These are phyloP conservation scores for Diutina neorugosa DNA, from an alignment of 1,139 yeast species.

Conservation along the genomic window DNA sequence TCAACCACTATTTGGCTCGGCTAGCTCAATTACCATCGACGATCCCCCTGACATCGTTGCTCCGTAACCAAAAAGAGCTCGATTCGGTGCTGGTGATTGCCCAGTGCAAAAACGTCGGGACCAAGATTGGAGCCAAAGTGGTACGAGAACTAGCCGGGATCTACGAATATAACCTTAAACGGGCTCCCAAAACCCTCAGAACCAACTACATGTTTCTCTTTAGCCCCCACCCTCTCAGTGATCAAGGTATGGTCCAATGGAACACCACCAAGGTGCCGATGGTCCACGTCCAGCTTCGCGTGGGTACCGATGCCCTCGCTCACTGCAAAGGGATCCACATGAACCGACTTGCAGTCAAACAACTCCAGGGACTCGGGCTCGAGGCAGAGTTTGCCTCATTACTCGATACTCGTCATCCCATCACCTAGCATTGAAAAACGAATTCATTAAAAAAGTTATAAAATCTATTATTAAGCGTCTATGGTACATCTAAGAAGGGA, in stretches of 20 bases:
- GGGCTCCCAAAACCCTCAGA: constrained; percentile 11
- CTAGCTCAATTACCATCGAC: neutral
- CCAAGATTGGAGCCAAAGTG: constrained; percentile 36
- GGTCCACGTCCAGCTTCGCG: constrained; percentile 31
- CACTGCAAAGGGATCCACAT: neutral
- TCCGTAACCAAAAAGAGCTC: neutral
- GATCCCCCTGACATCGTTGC: neutral
- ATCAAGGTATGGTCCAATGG: constrained; percentile 45
- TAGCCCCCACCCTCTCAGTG: constrained; percentile 49
- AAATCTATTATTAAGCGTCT: neutral
- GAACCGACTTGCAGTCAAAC: neutral
- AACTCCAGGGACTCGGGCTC: neutral
- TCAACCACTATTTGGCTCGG: constrained; percentile 14
- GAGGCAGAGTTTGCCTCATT: neutral
- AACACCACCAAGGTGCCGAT: constrained; percentile 45
- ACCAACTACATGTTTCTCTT: constrained; percentile 26
- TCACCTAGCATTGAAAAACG: neutral
- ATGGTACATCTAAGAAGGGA: neutral
- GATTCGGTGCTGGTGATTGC: constrained; percentile 22
- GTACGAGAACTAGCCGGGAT: constrained; percentile 51
- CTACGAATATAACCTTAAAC: constrained; percentile 27
- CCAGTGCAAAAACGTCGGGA: constrained; percentile 45
- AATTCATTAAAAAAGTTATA: neutral
- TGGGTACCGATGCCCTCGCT: neutral
- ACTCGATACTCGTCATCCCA: neutral